These are phyloP conservation scores for Coemansia umbellata DNA, from an alignment of 192 early-diverging fungal genomes.

Conservation along the genomic window DNA sequence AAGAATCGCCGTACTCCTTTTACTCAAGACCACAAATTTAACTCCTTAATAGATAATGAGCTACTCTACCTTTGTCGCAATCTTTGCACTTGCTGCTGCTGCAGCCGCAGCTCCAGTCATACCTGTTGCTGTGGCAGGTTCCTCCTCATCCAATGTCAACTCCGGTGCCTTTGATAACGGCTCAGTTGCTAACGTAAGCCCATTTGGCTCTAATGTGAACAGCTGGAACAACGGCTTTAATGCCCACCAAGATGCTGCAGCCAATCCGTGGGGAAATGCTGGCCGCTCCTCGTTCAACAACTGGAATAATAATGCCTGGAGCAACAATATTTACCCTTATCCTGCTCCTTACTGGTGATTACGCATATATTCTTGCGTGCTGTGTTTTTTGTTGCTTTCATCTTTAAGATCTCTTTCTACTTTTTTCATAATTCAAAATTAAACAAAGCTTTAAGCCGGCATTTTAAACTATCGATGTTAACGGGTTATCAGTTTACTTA, in stretches of 20 bases:
- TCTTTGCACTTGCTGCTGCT: conserved; percentile 8
- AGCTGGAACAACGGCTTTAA: conserved; percentile 49
- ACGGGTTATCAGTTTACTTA: too few species aligned
- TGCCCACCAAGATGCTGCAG: conserved; percentile 36
- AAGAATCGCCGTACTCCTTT: neutral
- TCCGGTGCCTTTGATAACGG: conserved; percentile 48
- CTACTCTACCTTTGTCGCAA: conserved; percentile 2
- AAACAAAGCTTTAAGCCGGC: too few species aligned
- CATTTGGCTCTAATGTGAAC: conserved; percentile 35
- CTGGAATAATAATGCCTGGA: conserved; percentile 54
- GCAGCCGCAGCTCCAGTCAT: conserved; percentile 22
- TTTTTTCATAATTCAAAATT: too few species aligned
- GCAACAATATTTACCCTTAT: conserved; percentile 32
- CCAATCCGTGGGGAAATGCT: conserved; percentile 43
- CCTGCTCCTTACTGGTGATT: conserved; percentile 40
- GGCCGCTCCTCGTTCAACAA: conserved; percentile 50
- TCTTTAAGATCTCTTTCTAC: too few species aligned
- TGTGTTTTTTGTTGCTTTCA: too few species aligned
- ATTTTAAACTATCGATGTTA: too few species aligned
- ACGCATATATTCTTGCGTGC: too few species aligned
- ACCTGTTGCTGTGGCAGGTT: conserved; percentile 18
- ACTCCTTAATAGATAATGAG: conserved; percentile 7
- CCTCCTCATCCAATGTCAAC: conserved; percentile 37
- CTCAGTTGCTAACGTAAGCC: conserved; percentile 23
- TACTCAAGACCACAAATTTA: neutral